These are phyloP conservation scores for Kregervanrija delftensis DNA, from an alignment of 805 yeast genomes.

Conservation along the genomic window DNA sequence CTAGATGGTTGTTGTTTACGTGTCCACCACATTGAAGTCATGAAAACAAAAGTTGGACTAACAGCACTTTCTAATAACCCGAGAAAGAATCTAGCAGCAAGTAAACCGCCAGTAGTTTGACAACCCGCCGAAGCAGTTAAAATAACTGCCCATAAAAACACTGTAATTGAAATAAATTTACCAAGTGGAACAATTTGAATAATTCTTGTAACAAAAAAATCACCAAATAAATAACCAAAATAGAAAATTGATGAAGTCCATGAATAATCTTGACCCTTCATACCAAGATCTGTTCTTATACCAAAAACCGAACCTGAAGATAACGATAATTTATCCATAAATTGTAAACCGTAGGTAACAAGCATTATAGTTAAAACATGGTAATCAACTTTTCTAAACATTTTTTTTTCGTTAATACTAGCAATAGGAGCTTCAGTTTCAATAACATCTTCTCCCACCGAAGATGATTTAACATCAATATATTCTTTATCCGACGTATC, in stretches of 20 bases:
- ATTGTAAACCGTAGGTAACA: conserved; percentile 42
- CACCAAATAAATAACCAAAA: conserved; percentile 35
- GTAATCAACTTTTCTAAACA: conserved; percentile 39
- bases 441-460: conserved; percentile 4
- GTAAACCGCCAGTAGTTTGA: conserved; percentile 26
- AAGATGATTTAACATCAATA: not conserved
- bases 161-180: conserved; percentile 27
- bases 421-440: conserved; percentile 9
- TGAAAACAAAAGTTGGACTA: conserved; percentile 26
- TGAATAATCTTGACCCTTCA: conserved; percentile 32
- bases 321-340: conserved; percentile 22
- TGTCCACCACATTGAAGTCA: conserved; percentile 25
- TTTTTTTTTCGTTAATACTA: conserved; percentile 10
- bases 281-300: conserved; percentile 27
- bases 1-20: conserved; percentile 29
- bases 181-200: conserved; percentile 43
- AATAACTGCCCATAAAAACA: conserved; percentile 30
- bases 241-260: conserved; percentile 40
- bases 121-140: conserved; percentile 29
- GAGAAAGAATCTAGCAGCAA: conserved; percentile 29
- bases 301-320: conserved; percentile 24
- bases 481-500: not conserved
- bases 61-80: conserved; percentile 32
- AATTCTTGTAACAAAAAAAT: conserved; percentile 6
- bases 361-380: conserved; percentile 44